Conservation (phyloP, 495 filamentous ascomycete species). For the Thermothielavioides terrestris region DNA sequence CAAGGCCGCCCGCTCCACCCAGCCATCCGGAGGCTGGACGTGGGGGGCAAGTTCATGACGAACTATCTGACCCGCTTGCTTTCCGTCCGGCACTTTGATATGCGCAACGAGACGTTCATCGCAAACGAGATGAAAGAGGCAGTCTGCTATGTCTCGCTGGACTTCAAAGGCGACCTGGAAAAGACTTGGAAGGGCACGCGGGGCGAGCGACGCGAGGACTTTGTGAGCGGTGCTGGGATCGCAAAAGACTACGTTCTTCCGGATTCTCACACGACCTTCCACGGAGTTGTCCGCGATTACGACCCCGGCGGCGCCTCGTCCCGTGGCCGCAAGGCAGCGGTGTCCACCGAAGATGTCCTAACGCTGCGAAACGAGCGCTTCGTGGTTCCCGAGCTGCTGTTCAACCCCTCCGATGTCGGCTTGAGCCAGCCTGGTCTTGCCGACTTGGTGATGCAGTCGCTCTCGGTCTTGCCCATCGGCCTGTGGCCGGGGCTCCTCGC, state of each 20-base stretch:
- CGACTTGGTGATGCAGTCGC: slow-evolving; percentile 69
- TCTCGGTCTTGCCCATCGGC: slow-evolving; percentile 66
- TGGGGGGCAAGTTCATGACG: slow-evolving; percentile 91
- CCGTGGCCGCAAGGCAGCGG: slow-evolving; percentile 52
- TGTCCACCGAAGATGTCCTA: slow-evolving; percentile 69
- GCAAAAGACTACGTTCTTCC: slow-evolving; percentile 90
- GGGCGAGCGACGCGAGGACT: slow-evolving; percentile 38
- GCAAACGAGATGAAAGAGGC: slow-evolving; percentile 95
- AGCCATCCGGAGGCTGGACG: slow-evolving; percentile 75
- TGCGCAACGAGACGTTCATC: slow-evolving; percentile 84
- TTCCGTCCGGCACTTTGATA: slow-evolving; percentile 84
- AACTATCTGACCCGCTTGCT: slow-evolving; percentile 87
- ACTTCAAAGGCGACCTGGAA: slow-evolving; percentile 76
- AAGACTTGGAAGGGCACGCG: slow-evolving; percentile 71
- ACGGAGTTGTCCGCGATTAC: slow-evolving; percentile 68
- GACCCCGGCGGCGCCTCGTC: slow-evolving; percentile 45
- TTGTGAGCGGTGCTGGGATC: slow-evolving; percentile 55
- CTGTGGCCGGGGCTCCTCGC: slow-evolving; percentile 71
- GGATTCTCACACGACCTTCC: slow-evolving; percentile 68
- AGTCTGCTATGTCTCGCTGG: slow-evolving; percentile 70
- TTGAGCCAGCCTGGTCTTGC: slow-evolving; percentile 77
- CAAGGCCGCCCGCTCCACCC: slow-evolving; percentile 70
- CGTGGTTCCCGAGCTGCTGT: slow-evolving; percentile 80
- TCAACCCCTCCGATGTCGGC: slow-evolving; percentile 78
- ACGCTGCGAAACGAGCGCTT: slow-evolving; percentile 90